Percentiles rank a stretch among this genome's conserved stretches.
Conservation (phyloP, 257 asterid genomes). For the Gentiana macrophylla region DNA sequence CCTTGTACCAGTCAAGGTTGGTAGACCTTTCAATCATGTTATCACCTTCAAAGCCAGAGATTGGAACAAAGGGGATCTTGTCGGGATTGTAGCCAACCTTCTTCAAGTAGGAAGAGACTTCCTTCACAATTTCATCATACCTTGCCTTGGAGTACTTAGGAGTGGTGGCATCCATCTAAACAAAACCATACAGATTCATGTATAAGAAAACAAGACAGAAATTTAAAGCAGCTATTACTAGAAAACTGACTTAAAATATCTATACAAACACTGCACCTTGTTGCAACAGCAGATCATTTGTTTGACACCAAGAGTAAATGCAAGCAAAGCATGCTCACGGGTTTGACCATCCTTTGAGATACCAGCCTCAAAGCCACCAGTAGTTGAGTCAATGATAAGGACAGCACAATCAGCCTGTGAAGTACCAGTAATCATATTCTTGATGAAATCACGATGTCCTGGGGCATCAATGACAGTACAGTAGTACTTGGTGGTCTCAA, state of each 20-base stretch:
- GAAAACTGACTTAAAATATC: neutral
- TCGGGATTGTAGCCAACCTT: constrained; percentile 82
- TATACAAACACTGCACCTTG: constrained; percentile 30
- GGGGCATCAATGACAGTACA: constrained; percentile 91
- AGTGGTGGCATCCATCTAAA: constrained; percentile 80
- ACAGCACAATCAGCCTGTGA: constrained; percentile 89
- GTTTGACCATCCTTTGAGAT: constrained; percentile 88
- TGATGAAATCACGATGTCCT: constrained; percentile 79
- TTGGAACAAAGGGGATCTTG: constrained; percentile 42
- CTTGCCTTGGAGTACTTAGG: constrained; percentile 76
- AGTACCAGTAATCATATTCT: constrained; percentile 87
- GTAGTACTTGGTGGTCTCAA: constrained; percentile 82
- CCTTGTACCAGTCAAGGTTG: constrained; percentile 84
- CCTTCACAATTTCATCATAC: constrained; percentile 67
- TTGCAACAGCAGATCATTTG: constrained; percentile 83
- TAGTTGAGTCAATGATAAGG: constrained; percentile 71
- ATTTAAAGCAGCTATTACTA: neutral
- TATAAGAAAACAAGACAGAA: neutral
- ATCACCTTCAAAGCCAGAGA: constrained; percentile 61
- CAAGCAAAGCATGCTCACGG: constrained; percentile 76
- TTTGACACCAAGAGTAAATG: constrained; percentile 76
- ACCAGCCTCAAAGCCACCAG: constrained; percentile 91
- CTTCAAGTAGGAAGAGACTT: constrained; percentile 72
- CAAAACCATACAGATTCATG: no score
- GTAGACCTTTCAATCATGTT: constrained; percentile 75